Percentiles rank a stretch among this genome's conserved stretches.
Conservation (phyloP, 345 rosid genomes). For the Lenwebbia sp. region DNA sequence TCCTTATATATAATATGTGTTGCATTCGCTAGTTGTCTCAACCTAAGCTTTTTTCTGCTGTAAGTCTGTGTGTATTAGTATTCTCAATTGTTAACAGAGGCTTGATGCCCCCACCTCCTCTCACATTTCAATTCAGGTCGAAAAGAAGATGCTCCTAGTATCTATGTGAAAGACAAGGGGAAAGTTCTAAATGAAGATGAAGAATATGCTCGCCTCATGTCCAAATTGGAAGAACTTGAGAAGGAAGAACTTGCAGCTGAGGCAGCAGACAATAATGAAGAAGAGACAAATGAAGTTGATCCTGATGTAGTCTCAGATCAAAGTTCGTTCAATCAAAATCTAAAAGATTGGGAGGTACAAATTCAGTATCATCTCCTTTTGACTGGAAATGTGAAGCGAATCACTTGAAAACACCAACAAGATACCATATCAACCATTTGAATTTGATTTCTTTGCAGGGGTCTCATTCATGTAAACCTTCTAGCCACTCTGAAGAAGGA, state of each 20-base stretch:
- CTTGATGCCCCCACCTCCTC: background rate
- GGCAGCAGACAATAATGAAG: slow-evolving; percentile 13
- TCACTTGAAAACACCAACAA: background rate
- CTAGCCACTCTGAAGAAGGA: slow-evolving; percentile 10
- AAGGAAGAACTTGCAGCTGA: slow-evolving; percentile 67
- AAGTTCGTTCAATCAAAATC: slow-evolving; percentile 4
- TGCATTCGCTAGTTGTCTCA: background rate
- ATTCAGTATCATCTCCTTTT: slow-evolving; percentile 1
- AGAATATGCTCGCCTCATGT: slow-evolving; percentile 59
- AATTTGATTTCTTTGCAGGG: background rate
- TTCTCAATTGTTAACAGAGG: background rate
- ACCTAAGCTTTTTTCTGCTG: background rate
- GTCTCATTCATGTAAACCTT: slow-evolving; percentile 1
- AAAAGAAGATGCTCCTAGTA: slow-evolving; percentile 4
- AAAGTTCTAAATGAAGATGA: slow-evolving; percentile 39
- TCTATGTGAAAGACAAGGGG: slow-evolving; percentile 15
- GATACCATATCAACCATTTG: background rate
- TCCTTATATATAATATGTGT: background rate
- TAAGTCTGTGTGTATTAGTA: background rate
- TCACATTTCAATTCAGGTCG: slow-evolving; percentile 8
- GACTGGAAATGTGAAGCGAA: background rate
- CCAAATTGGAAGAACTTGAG: slow-evolving; percentile 90
- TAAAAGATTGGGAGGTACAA: slow-evolving; percentile 27
- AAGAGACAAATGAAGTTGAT: slow-evolving; percentile 6
- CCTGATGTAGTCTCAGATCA: slow-evolving; percentile 2